These are phyloP conservation scores for Sporothrix pallida DNA, from an alignment of 2,329 filamentous ascomycete genomes.

Conservation along the genomic window DNA sequence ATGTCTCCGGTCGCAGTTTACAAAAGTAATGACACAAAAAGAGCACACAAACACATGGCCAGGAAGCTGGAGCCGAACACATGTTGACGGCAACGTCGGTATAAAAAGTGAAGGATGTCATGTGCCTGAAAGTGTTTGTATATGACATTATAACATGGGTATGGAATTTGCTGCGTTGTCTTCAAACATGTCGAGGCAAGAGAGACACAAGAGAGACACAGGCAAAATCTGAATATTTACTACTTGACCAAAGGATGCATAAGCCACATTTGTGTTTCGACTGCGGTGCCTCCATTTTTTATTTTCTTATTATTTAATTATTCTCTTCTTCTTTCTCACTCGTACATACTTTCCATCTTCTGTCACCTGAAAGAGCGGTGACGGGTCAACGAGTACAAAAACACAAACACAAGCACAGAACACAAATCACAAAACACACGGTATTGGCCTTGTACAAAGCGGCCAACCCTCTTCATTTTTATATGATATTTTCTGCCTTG, in stretches of 20 bases:
- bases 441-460: conserved; percentile 17
- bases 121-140: neutral
- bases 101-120: neutral
- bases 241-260: neutral
- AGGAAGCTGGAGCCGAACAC: conserved; percentile 15
- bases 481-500: no score
- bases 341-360: neutral
- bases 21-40: neutral
- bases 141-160: neutral
- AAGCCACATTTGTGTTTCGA: neutral
- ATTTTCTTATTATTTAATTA: no score
- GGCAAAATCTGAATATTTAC: no score
- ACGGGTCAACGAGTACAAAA: neutral
- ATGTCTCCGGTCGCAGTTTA: neutral
- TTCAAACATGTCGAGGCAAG: no score
- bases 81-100: neutral
- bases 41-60: conserved; percentile 5
- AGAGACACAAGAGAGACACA: no score
- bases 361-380: conserved; percentile 27
- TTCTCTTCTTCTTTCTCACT: no score
- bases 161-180: no score
- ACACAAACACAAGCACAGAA: neutral
- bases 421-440: neutral
- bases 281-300: neutral
- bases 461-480: conserved; percentile 8